A percentile compares a stretch with the other conserved stretches of the same genome.
Evolutionary conservation across 805 yeast genomes (phyloP).

Genomic region (Cyberlindnera americana): DNA sequence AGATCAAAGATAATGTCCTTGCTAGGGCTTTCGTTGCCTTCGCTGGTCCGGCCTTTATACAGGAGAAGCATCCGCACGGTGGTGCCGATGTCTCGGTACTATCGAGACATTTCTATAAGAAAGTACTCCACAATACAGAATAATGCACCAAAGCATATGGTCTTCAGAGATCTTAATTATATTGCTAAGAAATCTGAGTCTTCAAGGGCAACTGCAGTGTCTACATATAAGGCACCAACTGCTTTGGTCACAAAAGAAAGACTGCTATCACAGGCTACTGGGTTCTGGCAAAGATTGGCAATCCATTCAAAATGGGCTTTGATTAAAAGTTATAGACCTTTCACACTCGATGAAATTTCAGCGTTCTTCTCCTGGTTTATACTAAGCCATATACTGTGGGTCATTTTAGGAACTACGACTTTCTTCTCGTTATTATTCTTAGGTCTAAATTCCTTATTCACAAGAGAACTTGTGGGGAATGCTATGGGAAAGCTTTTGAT

Average conservation of each 20-base stretch:
- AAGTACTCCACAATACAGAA: not conserved
- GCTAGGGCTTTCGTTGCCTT: too few species aligned
- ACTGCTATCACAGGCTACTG: slow-evolving; percentile 18
- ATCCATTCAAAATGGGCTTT: slow-evolving; percentile 70
- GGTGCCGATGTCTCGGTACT: too few species aligned
- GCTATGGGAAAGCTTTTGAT: slow-evolving; percentile 76
- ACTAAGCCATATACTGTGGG: slow-evolving; percentile 76
- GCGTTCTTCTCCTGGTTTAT: slow-evolving; percentile 90
- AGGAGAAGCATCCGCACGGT: not conserved
- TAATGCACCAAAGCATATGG: slow-evolving; percentile 12
- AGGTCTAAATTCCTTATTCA: slow-evolving; percentile 75
- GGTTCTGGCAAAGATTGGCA: slow-evolving; percentile 39
- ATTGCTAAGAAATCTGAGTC: slow-evolving; percentile 1
- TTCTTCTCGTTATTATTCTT: slow-evolving; percentile 74
- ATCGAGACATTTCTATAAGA: too few species aligned
- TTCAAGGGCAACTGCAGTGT: slow-evolving; percentile 1
- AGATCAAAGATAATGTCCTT: too few species aligned
- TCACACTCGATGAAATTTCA: slow-evolving; percentile 80
- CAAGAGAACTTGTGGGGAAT: slow-evolving; percentile 84
- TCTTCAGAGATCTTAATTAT: slow-evolving; percentile 17
- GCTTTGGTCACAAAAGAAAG: slow-evolving; percentile 17
- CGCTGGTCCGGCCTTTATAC: too few species aligned
- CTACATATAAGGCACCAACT: slow-evolving; percentile 2
- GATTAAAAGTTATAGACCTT: slow-evolving; percentile 75
- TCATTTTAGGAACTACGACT: slow-evolving; percentile 85